These are phyloP conservation scores for Allantophomopsis lycopodina DNA, from an alignment of 2,329 filamentous ascomycete species.

Conservation along the genomic window DNA sequence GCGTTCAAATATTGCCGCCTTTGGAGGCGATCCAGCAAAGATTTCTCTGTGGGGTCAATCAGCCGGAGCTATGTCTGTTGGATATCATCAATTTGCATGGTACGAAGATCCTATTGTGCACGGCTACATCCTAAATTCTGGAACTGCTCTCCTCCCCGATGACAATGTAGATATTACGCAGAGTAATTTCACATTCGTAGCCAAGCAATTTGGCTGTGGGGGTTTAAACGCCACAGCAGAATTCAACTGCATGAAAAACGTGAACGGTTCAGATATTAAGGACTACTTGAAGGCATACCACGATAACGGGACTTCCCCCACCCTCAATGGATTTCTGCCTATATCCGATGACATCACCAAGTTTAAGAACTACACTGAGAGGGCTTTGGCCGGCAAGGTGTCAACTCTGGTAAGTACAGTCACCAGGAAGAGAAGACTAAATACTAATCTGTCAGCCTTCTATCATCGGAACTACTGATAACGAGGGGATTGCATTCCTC, in stretches of 20 bases:
- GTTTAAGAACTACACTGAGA: conserved; percentile 3
- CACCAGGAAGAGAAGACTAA: neutral
- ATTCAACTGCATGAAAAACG: conserved; percentile 12
- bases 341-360: conserved; percentile 7
- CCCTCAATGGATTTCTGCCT: conserved; percentile 6
- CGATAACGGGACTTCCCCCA: conserved; percentile 2
- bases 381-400: neutral
- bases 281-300: neutral
- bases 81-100: conserved; percentile 13
- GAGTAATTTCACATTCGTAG: neutral
- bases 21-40: conserved; percentile 38
- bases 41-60: conserved; percentile 38
- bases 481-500: conserved; percentile 2
- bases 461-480: no score
- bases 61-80: conserved; percentile 26
- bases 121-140: conserved; percentile 9
- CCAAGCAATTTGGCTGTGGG: conserved; percentile 11
- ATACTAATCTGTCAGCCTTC: neutral
- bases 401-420: neutral
- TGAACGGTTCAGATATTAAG: conserved; percentile 6
- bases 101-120: conserved; percentile 11
- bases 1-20: conserved; percentile 36
- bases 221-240: conserved; percentile 8
- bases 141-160: conserved; percentile 1
- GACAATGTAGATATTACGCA: neutral